Percentiles rank a stretch among this genome's conserved stretches.
These are phyloP conservation scores for Fusarium sp. DNA, from an alignment of 2,329 filamentous ascomycete genomes.

Conservation along the genomic window DNA sequence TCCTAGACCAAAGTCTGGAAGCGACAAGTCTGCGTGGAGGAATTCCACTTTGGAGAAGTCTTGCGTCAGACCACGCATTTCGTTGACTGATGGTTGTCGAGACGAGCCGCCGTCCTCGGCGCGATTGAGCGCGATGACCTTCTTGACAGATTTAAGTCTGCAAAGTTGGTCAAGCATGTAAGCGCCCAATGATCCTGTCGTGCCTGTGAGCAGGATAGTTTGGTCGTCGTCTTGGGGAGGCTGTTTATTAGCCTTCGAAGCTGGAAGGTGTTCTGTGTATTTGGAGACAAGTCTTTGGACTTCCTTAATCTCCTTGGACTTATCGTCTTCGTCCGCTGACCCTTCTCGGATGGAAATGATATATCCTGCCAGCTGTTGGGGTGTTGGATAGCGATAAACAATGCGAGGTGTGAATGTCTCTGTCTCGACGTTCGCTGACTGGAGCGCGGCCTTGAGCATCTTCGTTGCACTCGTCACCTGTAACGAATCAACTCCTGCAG, in stretches of 20 bases:
- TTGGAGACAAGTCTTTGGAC: neutral
- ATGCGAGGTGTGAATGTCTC: rapidly evolving
- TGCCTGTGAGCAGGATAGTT: neutral
- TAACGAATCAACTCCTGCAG: neutral
- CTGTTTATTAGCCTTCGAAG: rapidly evolving
- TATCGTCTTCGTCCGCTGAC: rapidly evolving
- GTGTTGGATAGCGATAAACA: neutral
- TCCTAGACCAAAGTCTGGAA: neutral
- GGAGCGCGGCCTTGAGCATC: rapidly evolving
- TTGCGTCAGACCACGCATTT: neutral
- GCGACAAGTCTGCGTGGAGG: neutral
- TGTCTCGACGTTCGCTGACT: rapidly evolving
- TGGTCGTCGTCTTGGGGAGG: rapidly evolving
- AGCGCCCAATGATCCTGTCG: constrained; percentile 1
- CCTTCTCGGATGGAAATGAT: neutral
- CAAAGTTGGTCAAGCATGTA: constrained; percentile 13
- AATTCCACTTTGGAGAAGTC: constrained; percentile 10
- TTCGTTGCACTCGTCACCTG: constrained; percentile 4
- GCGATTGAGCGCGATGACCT: constrained; percentile 1
- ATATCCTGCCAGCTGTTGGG: neutral
- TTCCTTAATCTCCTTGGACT: neutral
- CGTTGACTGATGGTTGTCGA: neutral
- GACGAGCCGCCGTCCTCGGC: neutral
- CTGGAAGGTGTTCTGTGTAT: neutral
- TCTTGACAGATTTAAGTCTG: neutral